Evolutionary conservation across 805 yeast genomes (phyloP), one percentile per base, ranked within the genome.

Genomic region (Candida palmyrensis): DNA sequence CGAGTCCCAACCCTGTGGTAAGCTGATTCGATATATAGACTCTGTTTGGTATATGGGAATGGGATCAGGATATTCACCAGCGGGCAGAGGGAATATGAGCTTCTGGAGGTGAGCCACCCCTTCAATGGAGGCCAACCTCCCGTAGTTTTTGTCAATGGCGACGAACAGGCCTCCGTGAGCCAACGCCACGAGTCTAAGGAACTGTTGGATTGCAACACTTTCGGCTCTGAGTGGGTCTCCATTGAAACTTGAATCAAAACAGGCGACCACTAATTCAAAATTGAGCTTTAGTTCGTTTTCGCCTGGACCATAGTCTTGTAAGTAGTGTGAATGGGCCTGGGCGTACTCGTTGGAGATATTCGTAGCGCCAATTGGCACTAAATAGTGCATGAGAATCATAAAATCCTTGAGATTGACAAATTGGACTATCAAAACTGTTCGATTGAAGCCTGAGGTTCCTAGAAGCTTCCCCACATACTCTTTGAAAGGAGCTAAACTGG

Each of bases 1-100:
- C 3, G 78, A 54, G 40, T 80, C 87, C 57, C 68, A 59, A 0
- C 73, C 77, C 9, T 4, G 9, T 6, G 34, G 34, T 6, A 31
- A n/a, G 8, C 17, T 18, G 5, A 38, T 36, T 0, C 81, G 79
- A 2, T 78, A 60, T 14, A 53, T 40, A 19, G 64, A 44, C 18
- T 55, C 45, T 6, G 47, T 22, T 3, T 25, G 13, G 6, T 36
- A 28, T 6, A 33, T 32, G 3, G 33, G 38, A 8, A 25, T 20
- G 19, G 29, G 21, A 15, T 26, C 16, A 5, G 16, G 14, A 13
- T n/a, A 26, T 21, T 11, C 23, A 21, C 11, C 9, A 21, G 11
- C 9, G 23, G 11, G 9, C 11, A 9, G 23, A 9, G 23, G 11
- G 9, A 21, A 21, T 21, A 21, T 9, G 23, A 21, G 9, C 23